phyloP scores from a whole-genome alignment of 495 filamentous ascomycete genomes.

The Podospora pseudoanserina region DNA sequence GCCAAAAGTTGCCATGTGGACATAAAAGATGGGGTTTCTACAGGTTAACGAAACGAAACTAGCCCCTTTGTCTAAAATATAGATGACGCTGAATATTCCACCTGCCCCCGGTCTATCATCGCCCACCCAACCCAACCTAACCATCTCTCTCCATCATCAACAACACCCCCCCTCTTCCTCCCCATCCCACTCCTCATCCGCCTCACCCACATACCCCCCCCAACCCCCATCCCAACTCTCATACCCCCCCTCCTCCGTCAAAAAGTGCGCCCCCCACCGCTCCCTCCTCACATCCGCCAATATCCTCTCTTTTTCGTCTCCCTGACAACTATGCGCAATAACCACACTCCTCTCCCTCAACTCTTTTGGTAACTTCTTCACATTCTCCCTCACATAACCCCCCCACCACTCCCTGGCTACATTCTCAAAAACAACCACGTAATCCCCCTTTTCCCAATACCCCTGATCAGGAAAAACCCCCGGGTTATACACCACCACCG shows the following conservation, averaged over 20 bases:
- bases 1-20: no score
- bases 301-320: constrained; percentile 14
- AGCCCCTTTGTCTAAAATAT: not conserved
- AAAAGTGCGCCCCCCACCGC: constrained; percentile 26
- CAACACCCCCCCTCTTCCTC: not conserved
- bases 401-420: constrained; percentile 18
- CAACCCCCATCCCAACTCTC: constrained; percentile 7
- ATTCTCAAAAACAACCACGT: constrained; percentile 32
- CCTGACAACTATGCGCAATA: constrained; percentile 20
- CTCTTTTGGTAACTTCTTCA: constrained; percentile 12
- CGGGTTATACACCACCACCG: constrained; percentile 28
- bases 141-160: not conserved
- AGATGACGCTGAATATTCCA: no score
- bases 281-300: constrained; percentile 13
- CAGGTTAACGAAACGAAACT: not conserved
- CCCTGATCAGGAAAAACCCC: constrained; percentile 23
- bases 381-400: constrained; percentile 17
- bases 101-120: not conserved
- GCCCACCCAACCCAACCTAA: not conserved
- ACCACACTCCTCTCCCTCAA: constrained; percentile 21
- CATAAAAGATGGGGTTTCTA: no score
- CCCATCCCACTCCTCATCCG: constrained; percentile 10
- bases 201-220: not conserved
- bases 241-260: constrained; percentile 25
- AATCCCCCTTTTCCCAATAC: constrained; percentile 26